Percentiles rank a stretch among this genome's conserved stretches.
These are phyloP conservation scores for Helenozyma rhizophorensis DNA, from an alignment of 805 yeast species.

Conservation along the genomic window DNA sequence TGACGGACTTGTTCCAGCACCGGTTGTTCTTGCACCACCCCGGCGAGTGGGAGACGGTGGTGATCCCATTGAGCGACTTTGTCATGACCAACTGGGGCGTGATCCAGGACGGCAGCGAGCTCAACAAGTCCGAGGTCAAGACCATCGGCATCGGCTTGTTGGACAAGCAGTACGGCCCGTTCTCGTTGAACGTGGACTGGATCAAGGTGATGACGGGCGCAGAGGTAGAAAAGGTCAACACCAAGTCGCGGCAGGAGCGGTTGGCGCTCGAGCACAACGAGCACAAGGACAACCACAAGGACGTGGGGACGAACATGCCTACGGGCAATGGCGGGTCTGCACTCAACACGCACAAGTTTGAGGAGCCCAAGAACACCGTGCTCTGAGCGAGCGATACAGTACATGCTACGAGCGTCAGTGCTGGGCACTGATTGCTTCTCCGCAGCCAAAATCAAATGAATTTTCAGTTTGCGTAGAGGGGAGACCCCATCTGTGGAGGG, in stretches of 20 bases:
- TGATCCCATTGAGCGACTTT: slow-evolving; percentile 72
- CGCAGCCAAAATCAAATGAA: no score
- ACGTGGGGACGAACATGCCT: slow-evolving; percentile 17
- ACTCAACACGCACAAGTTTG: slow-evolving; percentile 19
- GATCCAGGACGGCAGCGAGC: slow-evolving; percentile 43
- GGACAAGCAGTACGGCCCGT: slow-evolving; percentile 77
- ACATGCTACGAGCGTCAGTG: no score
- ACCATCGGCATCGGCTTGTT: slow-evolving; percentile 75
- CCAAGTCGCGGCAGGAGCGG: slow-evolving; percentile 27
- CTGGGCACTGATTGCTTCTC: no score
- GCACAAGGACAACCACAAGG: slow-evolving; percentile 5
- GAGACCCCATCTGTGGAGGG: no score
- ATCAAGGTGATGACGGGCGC: slow-evolving; percentile 63
- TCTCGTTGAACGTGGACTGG: slow-evolving; percentile 63
- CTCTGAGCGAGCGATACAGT: no score
- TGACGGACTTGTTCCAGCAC: slow-evolving; percentile 80
- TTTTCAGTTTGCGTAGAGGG: no score
- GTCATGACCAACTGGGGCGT: slow-evolving; percentile 82
- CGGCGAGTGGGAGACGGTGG: slow-evolving; percentile 80
- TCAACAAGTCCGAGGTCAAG: slow-evolving; percentile 62
- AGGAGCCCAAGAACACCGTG: slow-evolving; percentile 33
- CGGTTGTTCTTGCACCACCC: slow-evolving; percentile 66
- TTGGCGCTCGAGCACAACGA: slow-evolving; percentile 13
- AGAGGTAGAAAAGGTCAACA: slow-evolving; percentile 40
- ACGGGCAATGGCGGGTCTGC: slow-evolving; percentile 26